Percentiles rank a stretch among this genome's conserved stretches.
Conservation (phyloP, 805 yeast species). For the Peterozyma xylosa region DNA sequence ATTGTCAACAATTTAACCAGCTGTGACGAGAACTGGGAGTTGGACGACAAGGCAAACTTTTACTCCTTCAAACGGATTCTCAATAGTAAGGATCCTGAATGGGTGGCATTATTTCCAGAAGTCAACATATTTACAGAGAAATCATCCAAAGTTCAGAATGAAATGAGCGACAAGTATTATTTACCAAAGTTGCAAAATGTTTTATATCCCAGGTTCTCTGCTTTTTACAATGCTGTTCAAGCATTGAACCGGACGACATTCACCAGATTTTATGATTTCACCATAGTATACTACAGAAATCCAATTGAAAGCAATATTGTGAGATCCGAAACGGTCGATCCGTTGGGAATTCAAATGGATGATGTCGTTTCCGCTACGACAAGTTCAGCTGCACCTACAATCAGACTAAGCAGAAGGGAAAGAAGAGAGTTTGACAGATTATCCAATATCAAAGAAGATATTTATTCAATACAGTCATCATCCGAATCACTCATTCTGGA, state of each 20-base stretch:
- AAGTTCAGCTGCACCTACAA: background rate
- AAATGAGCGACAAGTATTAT: constrained; percentile 46
- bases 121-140: constrained; percentile 60
- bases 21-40: constrained; percentile 67
- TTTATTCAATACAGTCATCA: background rate
- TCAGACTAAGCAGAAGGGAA: background rate
- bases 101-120: constrained; percentile 81
- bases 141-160: constrained; percentile 40
- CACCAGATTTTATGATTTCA: constrained; percentile 45
- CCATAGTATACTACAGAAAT: constrained; percentile 34
- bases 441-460: background rate
- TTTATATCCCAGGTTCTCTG: constrained; percentile 72
- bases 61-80: constrained; percentile 27
- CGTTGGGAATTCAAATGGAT: background rate
- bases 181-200: constrained; percentile 55
- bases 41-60: constrained; percentile 29
- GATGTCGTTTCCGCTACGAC: background rate
- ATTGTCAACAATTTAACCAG: constrained; percentile 38
- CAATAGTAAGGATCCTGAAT: constrained; percentile 34
- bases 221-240: constrained; percentile 41
- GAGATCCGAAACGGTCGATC: background rate
- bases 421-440: background rate
- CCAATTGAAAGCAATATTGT: background rate
- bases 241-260: constrained; percentile 31
- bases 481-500: background rate